These are phyloP conservation scores for Apiosordaria backusii DNA, from an alignment of 495 filamentous ascomycete genomes.

Conservation along the genomic window DNA sequence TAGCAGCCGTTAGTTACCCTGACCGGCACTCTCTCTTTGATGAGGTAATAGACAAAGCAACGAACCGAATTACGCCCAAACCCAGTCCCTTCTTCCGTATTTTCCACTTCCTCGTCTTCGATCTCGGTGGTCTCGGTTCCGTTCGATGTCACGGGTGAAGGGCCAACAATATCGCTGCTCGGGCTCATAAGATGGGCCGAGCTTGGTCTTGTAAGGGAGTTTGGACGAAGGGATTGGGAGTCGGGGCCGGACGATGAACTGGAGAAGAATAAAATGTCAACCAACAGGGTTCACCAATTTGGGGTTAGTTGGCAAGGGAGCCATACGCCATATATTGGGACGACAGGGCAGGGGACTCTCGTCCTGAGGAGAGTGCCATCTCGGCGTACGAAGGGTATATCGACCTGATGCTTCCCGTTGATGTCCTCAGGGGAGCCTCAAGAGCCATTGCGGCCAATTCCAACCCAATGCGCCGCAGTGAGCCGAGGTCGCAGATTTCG, in stretches of 20 bases:
- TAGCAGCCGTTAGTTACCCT: slow-evolving; percentile 29
- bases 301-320: not conserved
- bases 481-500: slow-evolving; percentile 1
- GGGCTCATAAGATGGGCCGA: slow-evolving; percentile 45
- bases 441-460: slow-evolving; percentile 49
- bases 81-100: slow-evolving; percentile 19
- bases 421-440: slow-evolving; percentile 55
- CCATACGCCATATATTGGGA: slow-evolving; percentile 48
- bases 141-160: slow-evolving; percentile 73
- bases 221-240: slow-evolving; percentile 41
- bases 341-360: slow-evolving; percentile 49
- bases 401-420: slow-evolving; percentile 53
- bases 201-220: slow-evolving; percentile 38
- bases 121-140: slow-evolving; percentile 70
- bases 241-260: slow-evolving; percentile 41
- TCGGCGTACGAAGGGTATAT: slow-evolving; percentile 59
- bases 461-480: slow-evolving; percentile 8
- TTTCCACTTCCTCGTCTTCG: slow-evolving; percentile 62
- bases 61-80: slow-evolving; percentile 40
- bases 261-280: slow-evolving; percentile 21
- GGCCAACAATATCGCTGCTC: slow-evolving; percentile 58
- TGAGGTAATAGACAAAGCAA: slow-evolving; percentile 4
- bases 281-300: not conserved
- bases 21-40: not conserved
- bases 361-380: slow-evolving; percentile 51